Base-by-base conservation (phyloP, 176 grass and related monocot genomes). In the Rhipidocladum racemiflorum region DNA sequence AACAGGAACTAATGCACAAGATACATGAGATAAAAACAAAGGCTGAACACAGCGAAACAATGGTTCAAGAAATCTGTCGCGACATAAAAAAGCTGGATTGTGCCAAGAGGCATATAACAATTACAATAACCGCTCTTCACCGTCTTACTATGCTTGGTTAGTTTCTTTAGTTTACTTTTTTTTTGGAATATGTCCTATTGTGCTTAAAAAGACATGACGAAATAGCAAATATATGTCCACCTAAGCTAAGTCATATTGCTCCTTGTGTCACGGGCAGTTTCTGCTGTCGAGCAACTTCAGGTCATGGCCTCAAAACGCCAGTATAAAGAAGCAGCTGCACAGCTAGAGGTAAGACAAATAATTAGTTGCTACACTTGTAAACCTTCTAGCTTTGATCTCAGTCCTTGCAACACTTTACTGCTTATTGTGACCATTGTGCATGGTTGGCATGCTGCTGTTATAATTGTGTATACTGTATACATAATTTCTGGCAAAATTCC, bases 31-130 rank as follows among this genome's bases (percentile, higher is more conserved):
- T 99, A 83, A 95, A 99, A 86, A 87, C 91, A 57, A 99, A 99
- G 87, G 91, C 96, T 12, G 96, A 83, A 57, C 91, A 95, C 73
- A 99, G 93, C 30, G 96, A 99, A 92, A 91, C 93, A 49, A 99
- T 99, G 96, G 96, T 99, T 92, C 96, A 99, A 87, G 96, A 99
- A 89, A 99, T 99, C 65, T 99, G 96, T 39, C 93, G 96, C 0
- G 96, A 99, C 65, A 99, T 99, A 12, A 99, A 95, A 82, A 99
- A 99, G 73, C 75, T 99, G 87, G 96, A 99, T 62, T 99, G 81
- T 16, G 91, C 96, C 59, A 99, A 99, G 85, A 95, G 92, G 83
- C 96, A 95, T 83, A 93, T 99, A 89, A 99, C 96, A 64, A 95
- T 92, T 62, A 99, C 96, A 75, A 95, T 99, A 86, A 99, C 96